phyloP scores from a whole-genome alignment of 2,329 filamentous ascomycete species.

The Trichoderma koningii region DNA sequence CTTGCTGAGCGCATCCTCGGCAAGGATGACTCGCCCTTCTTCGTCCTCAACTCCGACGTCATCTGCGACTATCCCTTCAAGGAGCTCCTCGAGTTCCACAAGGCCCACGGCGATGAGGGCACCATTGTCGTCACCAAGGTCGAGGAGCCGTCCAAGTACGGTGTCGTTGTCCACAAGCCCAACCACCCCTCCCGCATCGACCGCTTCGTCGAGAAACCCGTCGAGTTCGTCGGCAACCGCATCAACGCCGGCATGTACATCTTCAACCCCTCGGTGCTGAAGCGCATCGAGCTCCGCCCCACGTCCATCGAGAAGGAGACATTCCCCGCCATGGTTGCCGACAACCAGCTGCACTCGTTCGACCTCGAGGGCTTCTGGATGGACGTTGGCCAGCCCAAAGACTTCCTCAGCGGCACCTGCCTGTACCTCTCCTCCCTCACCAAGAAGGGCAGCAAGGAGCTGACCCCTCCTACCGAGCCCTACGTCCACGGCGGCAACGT shows the following conservation, averaged over 20 bases:
- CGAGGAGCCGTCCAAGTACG: conserved; percentile 98
- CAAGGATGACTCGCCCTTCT: conserved; percentile 94
- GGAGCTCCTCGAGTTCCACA: conserved; percentile 89
- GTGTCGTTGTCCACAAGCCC: conserved; percentile 96
- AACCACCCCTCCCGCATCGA: conserved; percentile 90
- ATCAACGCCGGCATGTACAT: conserved; percentile 99
- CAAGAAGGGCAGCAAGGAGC: conserved; percentile 84
- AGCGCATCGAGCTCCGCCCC: conserved; percentile 91
- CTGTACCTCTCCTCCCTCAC: conserved; percentile 91
- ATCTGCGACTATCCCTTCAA: conserved; percentile 98
- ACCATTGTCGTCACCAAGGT: conserved; percentile 99
- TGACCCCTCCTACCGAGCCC: conserved; percentile 71
- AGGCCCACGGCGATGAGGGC: conserved; percentile 87
- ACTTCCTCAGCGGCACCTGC: conserved; percentile 95
- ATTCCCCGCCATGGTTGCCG: conserved; percentile 89
- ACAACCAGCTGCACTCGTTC: conserved; percentile 91
- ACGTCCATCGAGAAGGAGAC: conserved; percentile 99
- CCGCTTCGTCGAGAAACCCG: conserved; percentile 98
- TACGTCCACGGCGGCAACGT: conserved; percentile 95
- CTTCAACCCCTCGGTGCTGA: conserved; percentile 86
- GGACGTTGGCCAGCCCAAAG: conserved; percentile 98
- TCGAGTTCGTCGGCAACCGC: conserved; percentile 97
- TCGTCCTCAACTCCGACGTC: conserved; percentile 97
- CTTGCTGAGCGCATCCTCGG: conserved; percentile 87
- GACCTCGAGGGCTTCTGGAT: conserved; percentile 99